Percentiles rank a stretch among this genome's conserved stretches.
Evolutionary conservation across 2,329 filamentous ascomycete species (phyloP).

Genomic region (Trichoderma koningiopsis): DNA sequence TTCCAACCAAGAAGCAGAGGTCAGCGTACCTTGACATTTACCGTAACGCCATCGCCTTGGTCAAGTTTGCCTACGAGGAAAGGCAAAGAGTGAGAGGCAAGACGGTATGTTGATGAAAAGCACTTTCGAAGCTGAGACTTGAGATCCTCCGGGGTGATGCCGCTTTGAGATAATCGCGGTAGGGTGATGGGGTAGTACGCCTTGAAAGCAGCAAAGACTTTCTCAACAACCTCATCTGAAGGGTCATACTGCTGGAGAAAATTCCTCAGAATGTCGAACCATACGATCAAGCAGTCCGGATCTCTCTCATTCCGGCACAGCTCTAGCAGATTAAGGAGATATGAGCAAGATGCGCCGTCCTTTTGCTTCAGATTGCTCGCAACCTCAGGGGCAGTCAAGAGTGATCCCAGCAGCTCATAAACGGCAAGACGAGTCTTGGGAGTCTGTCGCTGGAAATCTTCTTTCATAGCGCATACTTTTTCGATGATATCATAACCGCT

Average conservation of each 20-base stretch:
- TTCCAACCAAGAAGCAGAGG: neutral
- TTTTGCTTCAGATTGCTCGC: slow-evolving; percentile 48
- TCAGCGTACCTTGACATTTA: slow-evolving; percentile 55
- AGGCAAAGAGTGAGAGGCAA: slow-evolving; percentile 52
- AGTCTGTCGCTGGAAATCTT: slow-evolving; percentile 59
- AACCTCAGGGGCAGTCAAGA: slow-evolving; percentile 49
- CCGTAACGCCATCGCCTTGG: slow-evolving; percentile 59
- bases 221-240: slow-evolving; percentile 49
- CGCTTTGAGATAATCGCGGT: slow-evolving; percentile 51
- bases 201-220: slow-evolving; percentile 58
- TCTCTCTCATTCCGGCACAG: slow-evolving; percentile 59
- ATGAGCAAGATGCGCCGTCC: slow-evolving; percentile 48
- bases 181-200: slow-evolving; percentile 64
- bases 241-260: slow-evolving; percentile 49
- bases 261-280: slow-evolving; percentile 54
- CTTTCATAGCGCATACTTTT: slow-evolving; percentile 53
- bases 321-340: slow-evolving; percentile 53
- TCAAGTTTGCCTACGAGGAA: slow-evolving; percentile 61
- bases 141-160: slow-evolving; percentile 58
- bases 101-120: slow-evolving; percentile 52
- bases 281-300: slow-evolving; percentile 57
- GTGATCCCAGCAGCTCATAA: slow-evolving; percentile 50
- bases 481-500: slow-evolving; percentile 53
- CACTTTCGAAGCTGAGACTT: slow-evolving; percentile 56
- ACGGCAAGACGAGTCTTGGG: slow-evolving; percentile 55